Evolutionary conservation across 495 filamentous ascomycete species (phyloP), one percentile per base, ranked within the genome.

Genomic region (Neurospora sp.): DNA sequence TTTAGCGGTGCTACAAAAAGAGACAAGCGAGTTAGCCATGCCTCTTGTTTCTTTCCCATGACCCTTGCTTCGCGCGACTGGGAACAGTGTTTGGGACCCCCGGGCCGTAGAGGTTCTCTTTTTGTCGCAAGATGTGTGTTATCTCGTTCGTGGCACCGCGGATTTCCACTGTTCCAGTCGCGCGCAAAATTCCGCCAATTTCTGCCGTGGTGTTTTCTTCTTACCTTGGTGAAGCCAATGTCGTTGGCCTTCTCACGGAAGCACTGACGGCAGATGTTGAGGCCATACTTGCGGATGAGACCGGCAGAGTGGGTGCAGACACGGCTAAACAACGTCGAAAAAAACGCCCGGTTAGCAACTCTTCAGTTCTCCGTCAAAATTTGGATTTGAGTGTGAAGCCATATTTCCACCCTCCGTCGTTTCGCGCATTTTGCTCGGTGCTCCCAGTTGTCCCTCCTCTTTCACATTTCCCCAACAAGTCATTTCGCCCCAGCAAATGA

Each of bases 191-290:
- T 69, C 9, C 27, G 54, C n/a, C 18, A 20, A 1, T 40, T 11
- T 31, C 23, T 9, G 18, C 31, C 18, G 20, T 11, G 12, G 23
- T 35, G 27, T 31, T 31, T 66, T 27, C 14, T 35, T 59, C 88
- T 84, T 88, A 95, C 95, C 94, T 99, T 98, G 86, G 90, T 87
- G 89, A 99, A 99, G 79, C 96, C 96, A 85, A 99, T 97, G 84
- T 98, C 95, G 82, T 87, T 79, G 77, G 90, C 87, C 90, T 98
- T 98, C 90, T 99, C 96, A 82, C 96, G 88, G 90, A 99, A 99
- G 91, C 96, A 98, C 87, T 99, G 94, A 90, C 94, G 92, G 92
- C 95, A 98, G 89, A 98, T 95, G 87, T 98, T 94, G 82, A 99
- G 89, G 83, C 94, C 94, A 88, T 98, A 98, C 87, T 98, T 98